These are phyloP conservation scores for Plasmodium malariae DNA, from an alignment of 169 alveolate genomes.

Conservation along the genomic window DNA sequence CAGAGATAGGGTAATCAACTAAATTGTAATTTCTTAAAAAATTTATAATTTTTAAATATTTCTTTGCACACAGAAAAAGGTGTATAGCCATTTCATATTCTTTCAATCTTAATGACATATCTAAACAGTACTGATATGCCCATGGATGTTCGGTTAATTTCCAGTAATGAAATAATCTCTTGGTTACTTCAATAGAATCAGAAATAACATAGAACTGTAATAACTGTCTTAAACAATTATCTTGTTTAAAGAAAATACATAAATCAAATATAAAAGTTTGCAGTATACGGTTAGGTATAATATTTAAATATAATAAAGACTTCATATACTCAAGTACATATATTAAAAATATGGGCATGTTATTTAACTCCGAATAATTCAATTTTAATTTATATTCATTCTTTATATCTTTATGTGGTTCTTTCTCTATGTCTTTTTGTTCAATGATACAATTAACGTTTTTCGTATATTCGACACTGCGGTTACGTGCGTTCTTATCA, in stretches of 20 bases:
- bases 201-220: conserved; percentile 58
- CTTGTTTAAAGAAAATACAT: conserved; percentile 63
- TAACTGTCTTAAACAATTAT: conserved; percentile 50
- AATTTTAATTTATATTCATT: conserved; percentile 6
- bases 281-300: conserved; percentile 52
- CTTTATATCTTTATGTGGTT: not conserved
- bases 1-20: conserved; percentile 59
- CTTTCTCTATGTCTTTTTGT: not conserved
- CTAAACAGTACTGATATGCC: conserved; percentile 65
- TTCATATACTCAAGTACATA: conserved; percentile 69
- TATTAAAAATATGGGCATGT: conserved; percentile 32
- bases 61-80: conserved; percentile 34
- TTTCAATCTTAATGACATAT: conserved; percentile 59
- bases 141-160: conserved; percentile 40
- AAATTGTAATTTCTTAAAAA: conserved; percentile 51
- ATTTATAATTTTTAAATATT: conserved; percentile 28
- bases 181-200: conserved; percentile 67
- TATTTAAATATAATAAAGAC: conserved; percentile 45
- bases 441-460: not conserved
- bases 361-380: conserved; percentile 41
- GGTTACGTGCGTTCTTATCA: not conserved
- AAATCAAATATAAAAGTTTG: conserved; percentile 71
- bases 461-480: not conserved
- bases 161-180: conserved; percentile 70
- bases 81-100: conserved; percentile 73